These are phyloP conservation scores for Pleurotus cornucopiae DNA, from an alignment of 768 basidiomycete species.

Conservation along the genomic window DNA sequence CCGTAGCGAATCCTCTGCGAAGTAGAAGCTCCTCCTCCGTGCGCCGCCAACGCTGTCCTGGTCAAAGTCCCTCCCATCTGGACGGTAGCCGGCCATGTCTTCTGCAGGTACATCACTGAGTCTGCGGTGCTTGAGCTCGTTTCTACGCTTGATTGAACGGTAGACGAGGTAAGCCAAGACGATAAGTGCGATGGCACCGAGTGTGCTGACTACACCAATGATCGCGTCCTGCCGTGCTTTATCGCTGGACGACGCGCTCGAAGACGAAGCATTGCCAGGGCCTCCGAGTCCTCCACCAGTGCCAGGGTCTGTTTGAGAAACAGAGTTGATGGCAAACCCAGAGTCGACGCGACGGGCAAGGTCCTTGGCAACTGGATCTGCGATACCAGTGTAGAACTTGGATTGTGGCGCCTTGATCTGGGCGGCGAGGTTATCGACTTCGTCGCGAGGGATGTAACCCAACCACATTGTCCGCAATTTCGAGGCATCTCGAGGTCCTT, in stretches of 20 bases:
- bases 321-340: slow-evolving; percentile 53
- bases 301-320: slow-evolving; percentile 32
- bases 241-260: slow-evolving; percentile 26
- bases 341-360: slow-evolving; percentile 71
- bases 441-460: slow-evolving; percentile 56
- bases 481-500: slow-evolving; percentile 36
- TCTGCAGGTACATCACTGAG: slow-evolving; percentile 52
- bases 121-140: slow-evolving; percentile 67
- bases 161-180: slow-evolving; percentile 71
- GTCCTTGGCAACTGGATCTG: slow-evolving; percentile 37
- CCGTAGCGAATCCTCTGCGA: slow-evolving; percentile 77
- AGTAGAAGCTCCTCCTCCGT: slow-evolving; percentile 79
- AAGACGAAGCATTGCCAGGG: slow-evolving; percentile 12
- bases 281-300: slow-evolving; percentile 15
- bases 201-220: slow-evolving; percentile 83
- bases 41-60: slow-evolving; percentile 71
- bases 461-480: slow-evolving; percentile 68
- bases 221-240: slow-evolving; percentile 76
- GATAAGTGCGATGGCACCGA: slow-evolving; percentile 74
- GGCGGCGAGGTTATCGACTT: slow-evolving; percentile 57
- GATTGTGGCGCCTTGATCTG: slow-evolving; percentile 62
- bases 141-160: slow-evolving; percentile 61
- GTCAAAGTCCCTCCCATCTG: slow-evolving; percentile 72
- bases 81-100: slow-evolving; percentile 39
- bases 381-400: slow-evolving; percentile 56